Percentiles rank a stretch among this genome's conserved stretches.
phyloP scores from a whole-genome alignment of 2,329 filamentous ascomycete species.

The Aspergillus unguis region DNA sequence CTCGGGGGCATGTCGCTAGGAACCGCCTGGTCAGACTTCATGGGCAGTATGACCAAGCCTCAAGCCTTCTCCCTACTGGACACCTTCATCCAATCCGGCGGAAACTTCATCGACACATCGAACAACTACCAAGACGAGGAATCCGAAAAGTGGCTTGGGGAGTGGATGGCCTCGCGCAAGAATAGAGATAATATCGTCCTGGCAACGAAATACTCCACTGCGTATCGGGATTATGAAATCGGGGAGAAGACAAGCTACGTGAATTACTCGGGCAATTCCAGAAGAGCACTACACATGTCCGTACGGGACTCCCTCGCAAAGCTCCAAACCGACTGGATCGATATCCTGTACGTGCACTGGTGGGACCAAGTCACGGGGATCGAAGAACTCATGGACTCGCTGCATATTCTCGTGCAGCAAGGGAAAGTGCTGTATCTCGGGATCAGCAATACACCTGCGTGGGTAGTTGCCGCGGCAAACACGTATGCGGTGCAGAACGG shows the following conservation, averaged over 20 bases:
- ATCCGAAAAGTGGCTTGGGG: conserved; percentile 64
- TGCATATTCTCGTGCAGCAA: conserved; percentile 39
- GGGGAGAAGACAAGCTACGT: conserved; percentile 30
- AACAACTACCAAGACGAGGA: conserved; percentile 66
- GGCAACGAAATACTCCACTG: conserved; percentile 66
- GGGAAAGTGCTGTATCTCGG: conserved; percentile 44
- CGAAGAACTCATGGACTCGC: conserved; percentile 36
- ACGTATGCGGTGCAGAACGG: conserved; percentile 37
- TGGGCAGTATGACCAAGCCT: conserved; percentile 65
- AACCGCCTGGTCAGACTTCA: conserved; percentile 44
- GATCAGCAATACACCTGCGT: conserved; percentile 41
- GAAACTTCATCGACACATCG: conserved; percentile 71
- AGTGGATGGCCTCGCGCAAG: conserved; percentile 64
- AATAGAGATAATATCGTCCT: conserved; percentile 47
- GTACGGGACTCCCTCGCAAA: conserved; percentile 46
- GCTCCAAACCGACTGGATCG: conserved; percentile 53
- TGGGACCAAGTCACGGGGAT: conserved; percentile 46
- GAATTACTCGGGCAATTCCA: conserved; percentile 39
- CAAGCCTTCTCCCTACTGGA: conserved; percentile 64
- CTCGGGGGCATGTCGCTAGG: conserved; percentile 40
- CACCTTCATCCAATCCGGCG: conserved; percentile 61
- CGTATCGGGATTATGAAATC: conserved; percentile 42
- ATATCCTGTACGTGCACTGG: conserved; percentile 55
- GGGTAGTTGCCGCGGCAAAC: conserved; percentile 40
- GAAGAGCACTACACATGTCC: conserved; percentile 41